Evolutionary conservation across 2,329 filamentous ascomycete genomes (phyloP), one percentile per base, ranked within the genome.

Genomic region (Paecilomyces formosus): DNA sequence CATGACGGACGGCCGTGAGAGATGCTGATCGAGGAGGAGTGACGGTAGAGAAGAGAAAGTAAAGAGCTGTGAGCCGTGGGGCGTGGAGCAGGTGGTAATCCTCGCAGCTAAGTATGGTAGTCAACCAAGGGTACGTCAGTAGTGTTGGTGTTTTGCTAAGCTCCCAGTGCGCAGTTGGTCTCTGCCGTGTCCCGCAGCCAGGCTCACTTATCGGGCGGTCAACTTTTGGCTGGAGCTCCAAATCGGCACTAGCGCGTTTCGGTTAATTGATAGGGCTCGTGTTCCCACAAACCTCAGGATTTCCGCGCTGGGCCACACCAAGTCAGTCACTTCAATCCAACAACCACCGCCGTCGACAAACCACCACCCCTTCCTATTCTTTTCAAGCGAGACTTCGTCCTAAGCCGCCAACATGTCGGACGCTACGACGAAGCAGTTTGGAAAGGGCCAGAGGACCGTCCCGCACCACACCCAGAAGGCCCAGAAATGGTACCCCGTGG

Each of bases 401-500:
- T 66, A 70, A 72, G 68, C 67, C 71, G 74, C 74, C 76, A 79
- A 80, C 76, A 84, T 83, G 84, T 80, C 79, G 78, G 80, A 78
- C 70, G 68, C 73, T 66, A 69, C 71, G 82, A 90, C 88, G 76
- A 96, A 96, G 90, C 93, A 89, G 85, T 97, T 96, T 86, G 92
- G 92, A 84, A 94, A 94, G 87, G 90, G 90, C 82, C 89, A 90
- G 83, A 88, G 93, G 84, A 85, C 88, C 80, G 88, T 97, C 80
- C 92, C 90, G 79, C 86, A 89, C 81, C 80, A 84, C 80, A 84
- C 85, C 77, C 87, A 96, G 81, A 96, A 95, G 90, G 93, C 93
- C 75, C 87, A 90, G 85, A 97, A 97, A 85, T 99, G 93, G 91
- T 99, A 99, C 84, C 90, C 92, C 79, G 90, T 91, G 77, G 89